These are phyloP conservation scores for Vitis rupestris DNA, from an alignment of 164 flowering plant genomes.

Conservation along the genomic window DNA sequence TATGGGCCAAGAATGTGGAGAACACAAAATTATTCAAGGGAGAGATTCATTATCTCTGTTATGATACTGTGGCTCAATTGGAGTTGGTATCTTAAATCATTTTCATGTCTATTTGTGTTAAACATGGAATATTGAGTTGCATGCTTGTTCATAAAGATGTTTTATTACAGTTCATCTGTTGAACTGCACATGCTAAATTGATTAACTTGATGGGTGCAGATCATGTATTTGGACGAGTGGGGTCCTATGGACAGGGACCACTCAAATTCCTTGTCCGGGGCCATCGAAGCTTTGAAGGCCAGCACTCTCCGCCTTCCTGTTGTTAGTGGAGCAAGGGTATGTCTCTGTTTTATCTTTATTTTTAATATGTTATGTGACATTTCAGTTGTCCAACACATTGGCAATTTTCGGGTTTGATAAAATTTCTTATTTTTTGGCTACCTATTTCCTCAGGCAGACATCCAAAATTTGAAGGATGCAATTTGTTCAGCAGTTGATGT, in stretches of 20 bases:
- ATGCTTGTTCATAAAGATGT: no score
- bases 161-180: not conserved
- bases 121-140: no score
- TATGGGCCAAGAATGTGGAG: no score
- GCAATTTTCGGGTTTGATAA: no score
- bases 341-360: not conserved
- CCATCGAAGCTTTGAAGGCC: constrained; percentile 52
- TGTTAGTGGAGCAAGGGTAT: constrained; percentile 59
- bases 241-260: constrained; percentile 44
- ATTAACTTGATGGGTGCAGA: constrained; percentile 30
- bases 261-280: constrained; percentile 47
- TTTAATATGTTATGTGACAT: constrained; percentile 1
- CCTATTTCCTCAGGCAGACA: constrained; percentile 43
- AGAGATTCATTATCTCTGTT: no score
- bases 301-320: constrained; percentile 70
- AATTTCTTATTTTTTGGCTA: not conserved
- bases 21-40: no score
- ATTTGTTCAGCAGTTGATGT: constrained; percentile 61
- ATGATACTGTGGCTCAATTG: no score
- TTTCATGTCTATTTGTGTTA: no score
- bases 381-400: not conserved
- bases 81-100: no score
- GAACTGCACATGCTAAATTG: not conserved
- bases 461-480: constrained; percentile 53
- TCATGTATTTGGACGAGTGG: constrained; percentile 60